Conservation (phyloP, 495 filamentous ascomycete genomes). For the Xylaria telfairii region DNA sequence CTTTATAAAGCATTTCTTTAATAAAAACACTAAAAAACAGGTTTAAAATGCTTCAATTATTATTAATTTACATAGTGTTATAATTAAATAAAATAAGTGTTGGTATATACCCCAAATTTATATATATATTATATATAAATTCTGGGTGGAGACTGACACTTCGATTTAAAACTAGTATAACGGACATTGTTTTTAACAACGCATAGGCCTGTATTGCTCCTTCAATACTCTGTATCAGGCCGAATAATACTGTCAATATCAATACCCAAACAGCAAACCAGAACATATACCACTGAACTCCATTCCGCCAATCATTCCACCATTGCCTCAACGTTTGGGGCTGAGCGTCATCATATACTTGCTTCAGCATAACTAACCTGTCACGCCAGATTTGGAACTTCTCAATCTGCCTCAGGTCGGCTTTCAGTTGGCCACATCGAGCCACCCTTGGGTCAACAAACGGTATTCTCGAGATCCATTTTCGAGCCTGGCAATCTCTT, state of each 20-base stretch:
- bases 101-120: no score
- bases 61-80: no score
- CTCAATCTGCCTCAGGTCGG: slow-evolving; percentile 37
- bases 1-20: no score
- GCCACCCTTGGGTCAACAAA: slow-evolving; percentile 3
- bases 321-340: slow-evolving; percentile 54
- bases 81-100: no score
- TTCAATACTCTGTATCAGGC: slow-evolving; percentile 56
- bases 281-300: slow-evolving; percentile 60
- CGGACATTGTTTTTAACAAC: not conserved
- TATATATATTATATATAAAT: no score
- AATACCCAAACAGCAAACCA: slow-evolving; percentile 59
- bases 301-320: slow-evolving; percentile 59
- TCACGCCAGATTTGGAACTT: slow-evolving; percentile 58
- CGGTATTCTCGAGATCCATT: slow-evolving; percentile 9
- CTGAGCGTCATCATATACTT: slow-evolving; percentile 56
- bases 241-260: slow-evolving; percentile 56
- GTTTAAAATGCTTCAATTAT: no score
- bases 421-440: not conserved
- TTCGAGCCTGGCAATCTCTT: slow-evolving; percentile 30
- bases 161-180: no score
- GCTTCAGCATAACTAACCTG: slow-evolving; percentile 57
- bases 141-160: no score
- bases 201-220: slow-evolving; percentile 43
- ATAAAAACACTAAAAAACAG: no score